Evolutionary conservation across 805 yeast genomes (phyloP).

Genomic region (Lachancea kluyveri): DNA sequence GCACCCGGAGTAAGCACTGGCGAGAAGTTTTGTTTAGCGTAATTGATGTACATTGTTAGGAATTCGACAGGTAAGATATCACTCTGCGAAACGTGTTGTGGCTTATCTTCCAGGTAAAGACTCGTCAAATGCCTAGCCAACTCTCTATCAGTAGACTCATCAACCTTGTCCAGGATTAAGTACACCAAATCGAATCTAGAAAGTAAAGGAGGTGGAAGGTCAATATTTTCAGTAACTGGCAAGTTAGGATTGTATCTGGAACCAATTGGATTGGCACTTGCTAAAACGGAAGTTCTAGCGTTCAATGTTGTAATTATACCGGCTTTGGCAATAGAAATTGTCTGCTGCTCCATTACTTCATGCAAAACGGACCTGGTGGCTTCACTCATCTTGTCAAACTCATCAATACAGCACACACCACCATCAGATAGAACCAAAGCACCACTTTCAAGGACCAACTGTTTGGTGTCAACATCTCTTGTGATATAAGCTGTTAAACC

Average conservation of each 20-base stretch:
- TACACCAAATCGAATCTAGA: conserved; percentile 95
- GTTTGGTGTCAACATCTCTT: conserved; percentile 88
- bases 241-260: conserved; percentile 92
- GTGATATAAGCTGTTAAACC: conserved; percentile 98
- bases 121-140: conserved; percentile 86
- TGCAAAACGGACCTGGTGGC: conserved; percentile 90
- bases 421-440: conserved; percentile 96
- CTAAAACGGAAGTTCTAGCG: conserved; percentile 92
- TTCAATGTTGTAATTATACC: conserved; percentile 96
- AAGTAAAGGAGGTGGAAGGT: conserved; percentile 90
- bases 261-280: conserved; percentile 95
- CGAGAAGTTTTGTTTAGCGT: conserved; percentile 78
- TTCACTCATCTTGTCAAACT: conserved; percentile 96
- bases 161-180: conserved; percentile 86
- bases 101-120: conserved; percentile 84
- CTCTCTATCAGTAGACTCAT: conserved; percentile 75
- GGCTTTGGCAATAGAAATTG: conserved; percentile 96
- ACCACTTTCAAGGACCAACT: conserved; percentile 90
- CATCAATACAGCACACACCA: conserved; percentile 98
- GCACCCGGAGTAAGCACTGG: conserved; percentile 82
- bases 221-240: conserved; percentile 93
- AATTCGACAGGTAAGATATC: conserved; percentile 83
- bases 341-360: conserved; percentile 99
- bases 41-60: conserved; percentile 82
- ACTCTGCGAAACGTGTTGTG: conserved; percentile 58